phyloP scores from a whole-genome alignment of 2,329 filamentous ascomycete species.

The Chalaropsis thielavioides region DNA sequence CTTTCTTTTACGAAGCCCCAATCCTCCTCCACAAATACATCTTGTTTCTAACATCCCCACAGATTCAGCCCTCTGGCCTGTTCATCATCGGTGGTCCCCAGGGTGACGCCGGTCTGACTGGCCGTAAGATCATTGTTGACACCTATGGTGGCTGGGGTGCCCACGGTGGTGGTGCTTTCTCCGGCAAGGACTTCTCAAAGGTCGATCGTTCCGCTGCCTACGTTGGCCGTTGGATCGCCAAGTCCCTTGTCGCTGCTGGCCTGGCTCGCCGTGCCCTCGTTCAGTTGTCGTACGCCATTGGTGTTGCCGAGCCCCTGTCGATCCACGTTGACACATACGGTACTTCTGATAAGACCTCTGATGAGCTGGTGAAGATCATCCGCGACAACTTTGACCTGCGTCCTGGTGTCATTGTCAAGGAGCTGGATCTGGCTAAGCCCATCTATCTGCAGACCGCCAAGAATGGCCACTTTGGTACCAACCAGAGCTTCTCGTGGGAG shows the following conservation, averaged over 20 bases:
- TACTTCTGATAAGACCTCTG: constrained; percentile 75
- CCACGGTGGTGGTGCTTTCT: constrained; percentile 99
- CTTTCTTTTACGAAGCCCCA: not conserved
- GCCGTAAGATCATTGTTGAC: constrained; percentile 99
- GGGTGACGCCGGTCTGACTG: constrained; percentile 95
- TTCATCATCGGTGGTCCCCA: constrained; percentile 99
- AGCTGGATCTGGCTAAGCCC: constrained; percentile 85
- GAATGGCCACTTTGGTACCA: constrained; percentile 96
- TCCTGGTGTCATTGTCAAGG: constrained; percentile 95
- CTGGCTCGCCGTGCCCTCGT: constrained; percentile 87
- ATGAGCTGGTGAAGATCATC: constrained; percentile 92
- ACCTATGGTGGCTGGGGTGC: constrained; percentile 99
- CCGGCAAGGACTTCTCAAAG: constrained; percentile 99
- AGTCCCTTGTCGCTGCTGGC: constrained; percentile 81
- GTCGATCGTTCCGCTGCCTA: constrained; percentile 97
- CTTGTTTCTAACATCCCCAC: constrained; percentile 16
- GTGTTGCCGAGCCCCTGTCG: constrained; percentile 93
- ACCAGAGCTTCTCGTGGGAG: constrained; percentile 97
- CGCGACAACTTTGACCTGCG: constrained; percentile 92
- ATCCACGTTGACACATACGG: constrained; percentile 98
- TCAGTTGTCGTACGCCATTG: constrained; percentile 98
- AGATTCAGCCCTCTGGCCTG: constrained; percentile 90
- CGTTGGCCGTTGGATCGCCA: constrained; percentile 95
- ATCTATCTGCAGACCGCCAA: constrained; percentile 98
- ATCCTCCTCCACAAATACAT: not conserved